phyloP scores from a whole-genome alignment of 192 early-diverging fungal genomes.

The Borealophlyctis nickersoniae region DNA sequence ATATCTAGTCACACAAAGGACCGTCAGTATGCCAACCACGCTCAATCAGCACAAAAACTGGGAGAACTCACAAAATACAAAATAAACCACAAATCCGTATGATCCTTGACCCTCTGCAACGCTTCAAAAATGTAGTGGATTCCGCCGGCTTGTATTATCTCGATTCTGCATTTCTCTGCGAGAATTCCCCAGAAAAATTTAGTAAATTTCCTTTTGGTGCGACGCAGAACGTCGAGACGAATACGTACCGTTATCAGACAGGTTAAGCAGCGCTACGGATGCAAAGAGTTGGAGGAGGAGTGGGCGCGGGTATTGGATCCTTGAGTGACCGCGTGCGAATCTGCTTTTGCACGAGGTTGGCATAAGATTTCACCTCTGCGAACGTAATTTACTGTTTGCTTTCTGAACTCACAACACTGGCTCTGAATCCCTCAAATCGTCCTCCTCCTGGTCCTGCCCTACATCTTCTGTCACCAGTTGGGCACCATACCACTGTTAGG shows the following conservation, averaged over 20 bases:
- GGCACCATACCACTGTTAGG: no score
- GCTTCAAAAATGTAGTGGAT: constrained; percentile 33
- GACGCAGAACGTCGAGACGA: background rate
- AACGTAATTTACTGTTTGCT: no score
- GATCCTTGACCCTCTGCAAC: background rate
- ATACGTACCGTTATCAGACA: constrained; percentile 34
- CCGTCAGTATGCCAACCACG: background rate
- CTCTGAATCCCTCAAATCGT: no score
- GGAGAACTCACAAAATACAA: constrained; percentile 7
- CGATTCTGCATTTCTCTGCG: constrained; percentile 27
- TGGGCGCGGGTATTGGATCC: constrained; percentile 22
- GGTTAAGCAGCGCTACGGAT: constrained; percentile 34
- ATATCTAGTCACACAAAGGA: no score
- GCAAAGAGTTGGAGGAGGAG: constrained; percentile 42
- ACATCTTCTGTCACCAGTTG: no score
- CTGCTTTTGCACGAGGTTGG: no score
- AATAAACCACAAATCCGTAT: constrained; percentile 23
- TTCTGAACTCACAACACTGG: no score
- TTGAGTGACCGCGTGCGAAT: no score
- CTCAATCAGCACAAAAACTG: background rate
- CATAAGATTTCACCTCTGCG: no score
- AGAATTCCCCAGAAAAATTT: background rate
- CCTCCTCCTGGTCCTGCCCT: no score
- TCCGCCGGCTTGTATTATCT: constrained; percentile 27
- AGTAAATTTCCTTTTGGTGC: background rate